Evolutionary conservation across 148 eudicot genomes (phyloP).

Genomic region (Mesembryanthemum crystallinum): DNA sequence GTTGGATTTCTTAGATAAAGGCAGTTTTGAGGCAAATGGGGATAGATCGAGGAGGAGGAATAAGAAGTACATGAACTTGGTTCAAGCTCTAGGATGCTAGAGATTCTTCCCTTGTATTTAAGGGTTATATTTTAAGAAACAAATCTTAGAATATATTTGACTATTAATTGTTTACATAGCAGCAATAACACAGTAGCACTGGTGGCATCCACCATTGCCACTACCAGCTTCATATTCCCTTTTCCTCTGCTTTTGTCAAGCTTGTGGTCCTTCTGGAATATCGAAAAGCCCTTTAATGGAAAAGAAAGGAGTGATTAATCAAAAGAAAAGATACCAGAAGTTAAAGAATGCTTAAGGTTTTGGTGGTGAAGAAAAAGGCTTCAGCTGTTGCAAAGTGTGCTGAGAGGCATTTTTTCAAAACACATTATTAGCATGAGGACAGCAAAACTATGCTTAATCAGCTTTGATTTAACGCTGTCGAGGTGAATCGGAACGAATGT

Average conservation of each 20-base stretch:
- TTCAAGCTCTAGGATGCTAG: background rate
- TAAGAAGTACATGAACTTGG: background rate
- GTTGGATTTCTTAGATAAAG: background rate
- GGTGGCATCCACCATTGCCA: slow-evolving; percentile 24
- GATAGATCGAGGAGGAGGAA: no score
- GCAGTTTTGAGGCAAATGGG: background rate
- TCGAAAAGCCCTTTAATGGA: slow-evolving; percentile 18
- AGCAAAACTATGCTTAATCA: no score
- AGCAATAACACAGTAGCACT: background rate
- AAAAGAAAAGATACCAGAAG: slow-evolving; percentile 2
- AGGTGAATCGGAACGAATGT: background rate
- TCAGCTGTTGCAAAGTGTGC: slow-evolving; percentile 10
- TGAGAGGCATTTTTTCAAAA: background rate
- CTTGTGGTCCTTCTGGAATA: slow-evolving; percentile 33
- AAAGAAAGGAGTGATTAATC: slow-evolving; percentile 10
- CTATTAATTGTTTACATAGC: slow-evolving; percentile 9
- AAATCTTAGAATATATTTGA: slow-evolving; percentile 12
- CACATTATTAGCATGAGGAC: background rate
- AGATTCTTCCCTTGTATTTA: background rate
- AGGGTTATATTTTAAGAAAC: background rate
- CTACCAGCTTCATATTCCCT: slow-evolving; percentile 32
- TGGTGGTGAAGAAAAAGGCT: slow-evolving; percentile 11
- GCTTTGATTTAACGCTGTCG: background rate
- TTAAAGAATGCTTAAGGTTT: slow-evolving; percentile 9
- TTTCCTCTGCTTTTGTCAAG: slow-evolving; percentile 26